Base-by-base conservation (phyloP, 2,329 filamentous ascomycete species). In the Cryphonectria radicalis region DNA sequence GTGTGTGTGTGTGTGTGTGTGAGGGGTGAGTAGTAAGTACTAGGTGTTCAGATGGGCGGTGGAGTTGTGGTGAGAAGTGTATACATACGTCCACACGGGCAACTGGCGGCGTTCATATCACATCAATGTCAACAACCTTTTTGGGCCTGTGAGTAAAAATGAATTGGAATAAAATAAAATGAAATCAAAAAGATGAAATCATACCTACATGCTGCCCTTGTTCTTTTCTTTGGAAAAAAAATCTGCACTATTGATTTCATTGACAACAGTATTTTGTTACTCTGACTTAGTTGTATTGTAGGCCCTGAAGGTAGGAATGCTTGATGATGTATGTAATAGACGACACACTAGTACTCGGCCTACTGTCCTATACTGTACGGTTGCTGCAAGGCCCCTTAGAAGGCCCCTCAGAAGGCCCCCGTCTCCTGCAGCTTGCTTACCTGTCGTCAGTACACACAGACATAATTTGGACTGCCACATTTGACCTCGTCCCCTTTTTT, bases 401-500 rank as follows among this genome's bases (percentile, higher is more conserved):
- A 32, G 4, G 32, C 32, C 32, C 32, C 32, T 32, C 13, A 37
- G 59, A 40, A 62, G 32, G 57, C 22, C 22, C 22, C 19, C 19
- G 28, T 62, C 59, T 62, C 59, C 59, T 40, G 59, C 59, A 62
- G 19, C 59, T 40, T n/a, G n/a, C 32, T 22, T n/a, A 50, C 22
- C 17, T 22, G 10, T 50, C 8, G 7, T 50, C 22, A 3, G 46
- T 50, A 50, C 46, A 50, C 22, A 25, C 25, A 40, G 59, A 40
- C 59, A 11, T 17, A 35, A 3, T 35, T 11, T 60, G 53, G 25
- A 14, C 10, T 57, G 53, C 57, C 57, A 37, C 32, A 62, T 62
- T 25, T 14, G 35, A n/a, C 7, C 59, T 62, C 32, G 11, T 62
- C 32, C 10, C 59, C 59, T 35, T 62, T 62, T 62, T 50, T 50